Conservation (phyloP, 2,329 filamentous ascomycete genomes). For the Diaporthe eres region DNA sequence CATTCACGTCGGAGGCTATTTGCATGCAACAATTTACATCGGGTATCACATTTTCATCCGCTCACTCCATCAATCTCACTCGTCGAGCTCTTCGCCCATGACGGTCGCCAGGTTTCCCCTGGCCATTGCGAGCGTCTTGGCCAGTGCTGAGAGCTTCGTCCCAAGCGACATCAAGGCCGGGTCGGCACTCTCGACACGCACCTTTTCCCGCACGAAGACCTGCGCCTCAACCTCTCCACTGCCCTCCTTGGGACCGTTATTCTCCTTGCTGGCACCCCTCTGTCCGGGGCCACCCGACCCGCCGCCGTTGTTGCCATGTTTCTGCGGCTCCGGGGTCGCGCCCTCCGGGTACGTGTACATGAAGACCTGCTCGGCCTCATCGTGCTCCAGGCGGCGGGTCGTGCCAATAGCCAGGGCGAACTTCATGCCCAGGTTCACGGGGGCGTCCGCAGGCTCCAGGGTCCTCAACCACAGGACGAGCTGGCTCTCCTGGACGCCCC, state of each 20-base stretch:
- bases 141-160: constrained; percentile 85
- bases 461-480: constrained; percentile 79
- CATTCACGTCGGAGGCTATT: neutral
- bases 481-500: constrained; percentile 78
- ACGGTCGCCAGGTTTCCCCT: constrained; percentile 82
- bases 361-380: constrained; percentile 86
- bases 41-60: constrained; percentile 33
- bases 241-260: neutral
- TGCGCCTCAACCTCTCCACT: constrained; percentile 68
- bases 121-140: constrained; percentile 78
- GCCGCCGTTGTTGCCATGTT: constrained; percentile 1
- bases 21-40: constrained; percentile 21
- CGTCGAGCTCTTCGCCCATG: constrained; percentile 73
- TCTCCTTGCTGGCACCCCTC: constrained; percentile 3
- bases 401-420: constrained; percentile 79
- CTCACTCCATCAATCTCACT: constrained; percentile 45
- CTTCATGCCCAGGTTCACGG: constrained; percentile 73
- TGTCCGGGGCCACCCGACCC: constrained; percentile 44
- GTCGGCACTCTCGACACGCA: constrained; percentile 89
- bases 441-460: constrained; percentile 76
- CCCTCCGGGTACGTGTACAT: constrained; percentile 59
- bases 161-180: constrained; percentile 87
- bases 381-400: constrained; percentile 75
- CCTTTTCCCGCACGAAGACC: constrained; percentile 90
- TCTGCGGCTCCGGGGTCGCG: constrained; percentile 24